A percentile compares a stretch with the other conserved stretches of the same genome.
Conservation (phyloP, 2,329 filamentous ascomycete species). For the Atkinsonella texensis region DNA sequence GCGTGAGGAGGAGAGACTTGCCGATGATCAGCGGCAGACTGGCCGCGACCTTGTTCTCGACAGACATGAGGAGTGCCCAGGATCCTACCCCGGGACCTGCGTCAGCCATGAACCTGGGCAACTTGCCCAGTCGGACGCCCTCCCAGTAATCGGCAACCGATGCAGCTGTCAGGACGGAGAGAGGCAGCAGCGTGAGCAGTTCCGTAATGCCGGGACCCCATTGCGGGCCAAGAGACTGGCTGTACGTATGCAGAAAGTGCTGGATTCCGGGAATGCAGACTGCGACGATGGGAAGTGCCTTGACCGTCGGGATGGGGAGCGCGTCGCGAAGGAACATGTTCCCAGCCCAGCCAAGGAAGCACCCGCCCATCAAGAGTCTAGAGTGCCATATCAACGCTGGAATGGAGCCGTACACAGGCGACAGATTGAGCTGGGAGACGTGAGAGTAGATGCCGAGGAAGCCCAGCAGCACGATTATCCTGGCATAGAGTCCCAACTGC, state of each 20-base stretch:
- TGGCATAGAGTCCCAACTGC: slow-evolving; percentile 28
- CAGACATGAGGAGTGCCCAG: slow-evolving; percentile 51
- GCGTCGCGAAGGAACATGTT: slow-evolving; percentile 41
- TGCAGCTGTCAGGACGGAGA: slow-evolving; percentile 51
- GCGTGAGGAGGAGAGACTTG: slow-evolving; percentile 50
- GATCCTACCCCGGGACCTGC: slow-evolving; percentile 53
- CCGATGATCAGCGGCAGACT: slow-evolving; percentile 43
- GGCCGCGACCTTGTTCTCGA: slow-evolving; percentile 27
- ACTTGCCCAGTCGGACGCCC: slow-evolving; percentile 39
- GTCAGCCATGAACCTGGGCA: slow-evolving; percentile 48
- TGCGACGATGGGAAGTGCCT: slow-evolving; percentile 59
- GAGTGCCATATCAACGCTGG: slow-evolving; percentile 63
- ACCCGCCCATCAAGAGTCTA: slow-evolving; percentile 50
- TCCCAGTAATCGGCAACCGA: slow-evolving; percentile 55
- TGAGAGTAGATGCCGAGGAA: slow-evolving; percentile 49
- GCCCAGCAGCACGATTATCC: slow-evolving; percentile 17
- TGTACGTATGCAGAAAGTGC: slow-evolving; percentile 56
- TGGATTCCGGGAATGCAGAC: slow-evolving; percentile 65
- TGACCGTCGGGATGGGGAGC: slow-evolving; percentile 35
- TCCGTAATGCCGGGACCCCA: slow-evolving; percentile 70
- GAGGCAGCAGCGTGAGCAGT: slow-evolving; percentile 56
- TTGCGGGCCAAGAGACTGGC: slow-evolving; percentile 50
- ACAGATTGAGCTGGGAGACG: slow-evolving; percentile 63
- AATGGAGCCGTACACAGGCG: slow-evolving; percentile 80
- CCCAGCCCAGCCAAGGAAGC: slow-evolving; percentile 60